Evolutionary conservation across 2,329 filamentous ascomycete species (phyloP).

Genomic region (Colletotrichum orbiculare): DNA sequence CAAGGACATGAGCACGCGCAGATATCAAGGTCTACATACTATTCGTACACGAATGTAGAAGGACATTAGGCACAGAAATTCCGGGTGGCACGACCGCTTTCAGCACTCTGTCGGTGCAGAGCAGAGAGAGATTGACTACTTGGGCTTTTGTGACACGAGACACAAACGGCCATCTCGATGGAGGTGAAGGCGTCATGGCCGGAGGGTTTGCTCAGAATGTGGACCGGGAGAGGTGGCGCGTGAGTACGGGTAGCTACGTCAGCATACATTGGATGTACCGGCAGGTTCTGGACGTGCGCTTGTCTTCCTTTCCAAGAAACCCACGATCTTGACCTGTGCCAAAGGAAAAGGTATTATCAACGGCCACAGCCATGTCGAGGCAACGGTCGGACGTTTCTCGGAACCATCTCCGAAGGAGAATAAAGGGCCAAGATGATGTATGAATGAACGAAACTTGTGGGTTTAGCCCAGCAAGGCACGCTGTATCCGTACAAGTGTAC

Average conservation of each 20-base stretch:
- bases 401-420: background rate
- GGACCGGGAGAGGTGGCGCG: background rate
- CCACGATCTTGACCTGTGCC: too few species aligned
- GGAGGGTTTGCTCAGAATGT: slow-evolving; percentile 21
- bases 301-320: too few species aligned
- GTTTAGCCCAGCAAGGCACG: slow-evolving; percentile 1
- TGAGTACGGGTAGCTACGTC: background rate
- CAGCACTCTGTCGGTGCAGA: too few species aligned
- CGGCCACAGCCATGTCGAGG: too few species aligned
- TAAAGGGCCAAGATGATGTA: too few species aligned
- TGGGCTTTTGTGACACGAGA: background rate
- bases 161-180: background rate
- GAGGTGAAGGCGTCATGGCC: slow-evolving; percentile 4
- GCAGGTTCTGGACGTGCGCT: background rate
- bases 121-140: too few species aligned
- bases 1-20: too few species aligned
- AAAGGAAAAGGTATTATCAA: too few species aligned
- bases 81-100: too few species aligned
- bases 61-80: too few species aligned
- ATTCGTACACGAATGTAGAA: too few species aligned
- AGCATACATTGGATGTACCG: background rate
- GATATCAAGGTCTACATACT: too few species aligned
- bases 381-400: background rate
- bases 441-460: background rate
- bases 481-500: background rate